Base-by-base conservation (phyloP, 2,329 filamentous ascomycete species). In the Pseudogymnoascus sp. region DNA sequence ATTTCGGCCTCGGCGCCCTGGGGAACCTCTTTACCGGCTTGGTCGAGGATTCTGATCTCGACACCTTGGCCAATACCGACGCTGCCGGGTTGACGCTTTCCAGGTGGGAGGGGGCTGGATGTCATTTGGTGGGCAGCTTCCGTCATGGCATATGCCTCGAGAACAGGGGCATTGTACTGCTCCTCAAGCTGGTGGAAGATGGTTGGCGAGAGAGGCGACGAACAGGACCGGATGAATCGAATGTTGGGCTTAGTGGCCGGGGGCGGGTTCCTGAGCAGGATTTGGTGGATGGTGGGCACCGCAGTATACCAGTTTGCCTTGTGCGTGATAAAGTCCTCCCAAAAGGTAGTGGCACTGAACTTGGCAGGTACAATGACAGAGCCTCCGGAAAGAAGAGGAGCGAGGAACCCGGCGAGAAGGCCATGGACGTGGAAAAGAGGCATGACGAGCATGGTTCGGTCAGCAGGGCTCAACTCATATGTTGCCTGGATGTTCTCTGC, bases 91-190 rank as follows among this genome's bases (percentile, higher is more conserved):
- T 89, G 87, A 69, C 90, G 84, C 76, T 89, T 86, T 16, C 79
- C 86, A 0, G 84, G 83, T 2, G 90, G 89, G 0, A 89, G 79
- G 19, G 85, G 86, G 76, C 88, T 89, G 25, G 87, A 90, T 1
- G 89, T 91, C 87, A 92, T 92, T 74, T 92, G 89, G 71, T 92
- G 89, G 4, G 91, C 85, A 5, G 90, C 91, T 77, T 95, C 91
- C 41, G 91, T 95, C 91, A 96, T 96, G 67, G 91, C 91, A 70
- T 95, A 95, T 8, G 91, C 91, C 77, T 95, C 91, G 16, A 96
- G 81, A 0, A 96, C 91, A 0, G 91, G 91, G 0, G 91, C 90
- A 60, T 85, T 80, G 73, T 92, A 90, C 0, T 85, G 82, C 69
- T 84, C 81, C 72, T 95, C 91, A 4, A 96, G 82, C 69, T 91